Percentiles rank a stretch among this genome's conserved stretches.
Evolutionary conservation across 352 stramenopile genomes (phyloP).

Genomic region (Blastocystis hominis): DNA sequence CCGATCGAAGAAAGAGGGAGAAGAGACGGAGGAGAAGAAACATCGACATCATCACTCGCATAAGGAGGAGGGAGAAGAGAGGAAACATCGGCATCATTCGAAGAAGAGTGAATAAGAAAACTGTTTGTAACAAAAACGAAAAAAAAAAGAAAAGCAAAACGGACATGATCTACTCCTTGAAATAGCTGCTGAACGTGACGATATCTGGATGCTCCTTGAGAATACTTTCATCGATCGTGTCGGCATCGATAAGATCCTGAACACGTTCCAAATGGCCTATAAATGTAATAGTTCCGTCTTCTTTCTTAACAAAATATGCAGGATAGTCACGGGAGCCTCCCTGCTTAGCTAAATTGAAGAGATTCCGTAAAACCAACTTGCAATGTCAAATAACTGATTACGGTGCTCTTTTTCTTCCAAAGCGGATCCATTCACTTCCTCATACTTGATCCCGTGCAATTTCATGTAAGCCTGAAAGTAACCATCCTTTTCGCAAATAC

Average conservation of each 20-base stretch:
- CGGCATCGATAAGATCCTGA: slow-evolving; percentile 2
- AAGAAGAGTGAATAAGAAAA: background rate
- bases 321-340: background rate
- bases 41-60: background rate
- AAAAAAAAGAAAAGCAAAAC: background rate
- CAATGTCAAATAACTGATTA: slow-evolving; percentile 35
- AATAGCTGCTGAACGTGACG: slow-evolving; percentile 1
- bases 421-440: slow-evolving; percentile 7
- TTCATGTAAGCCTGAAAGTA: background rate
- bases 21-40: slow-evolving; percentile 42
- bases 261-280: slow-evolving; percentile 20
- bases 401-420: slow-evolving; percentile 1
- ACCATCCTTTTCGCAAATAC: background rate
- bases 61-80: background rate
- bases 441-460: background rate
- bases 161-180: background rate
- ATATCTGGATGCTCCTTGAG: background rate
- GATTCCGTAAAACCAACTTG: background rate
- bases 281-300: background rate
- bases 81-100: background rate
- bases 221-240: background rate
- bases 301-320: background rate
- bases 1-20: background rate
- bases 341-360: background rate
- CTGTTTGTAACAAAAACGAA: slow-evolving; percentile 40